Conservation (phyloP, 495 filamentous ascomycete genomes). For the Penicillium lagena region DNA sequence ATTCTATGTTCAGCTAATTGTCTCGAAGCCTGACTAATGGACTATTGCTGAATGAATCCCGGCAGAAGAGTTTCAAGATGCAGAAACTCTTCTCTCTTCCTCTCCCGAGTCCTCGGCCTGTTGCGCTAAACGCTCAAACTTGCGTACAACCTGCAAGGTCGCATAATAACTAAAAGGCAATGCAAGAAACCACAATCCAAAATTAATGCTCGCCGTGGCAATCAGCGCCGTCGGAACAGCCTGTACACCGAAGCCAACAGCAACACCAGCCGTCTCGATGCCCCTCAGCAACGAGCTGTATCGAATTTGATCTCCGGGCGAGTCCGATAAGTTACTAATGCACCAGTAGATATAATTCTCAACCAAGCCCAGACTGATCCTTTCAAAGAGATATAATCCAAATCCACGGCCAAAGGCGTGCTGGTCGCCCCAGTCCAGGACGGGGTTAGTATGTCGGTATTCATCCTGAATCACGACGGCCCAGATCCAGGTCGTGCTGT, state of each 20-base stretch:
- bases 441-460: slow-evolving; percentile 15
- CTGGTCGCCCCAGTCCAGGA: slow-evolving; percentile 19
- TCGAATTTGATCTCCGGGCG: slow-evolving; percentile 34
- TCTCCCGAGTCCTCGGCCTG: too few species aligned
- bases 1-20: too few species aligned
- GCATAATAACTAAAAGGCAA: slow-evolving; percentile 36
- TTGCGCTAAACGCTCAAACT: too few species aligned
- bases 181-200: slow-evolving; percentile 32
- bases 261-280: slow-evolving; percentile 35
- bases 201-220: slow-evolving; percentile 35
- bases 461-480: slow-evolving; percentile 20
- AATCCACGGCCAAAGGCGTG: slow-evolving; percentile 33
- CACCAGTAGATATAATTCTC: slow-evolving; percentile 44
- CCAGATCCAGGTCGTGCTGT: slow-evolving; percentile 21
- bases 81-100: too few species aligned
- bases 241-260: slow-evolving; percentile 36
- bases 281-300: slow-evolving; percentile 35
- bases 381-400: slow-evolving; percentile 33
- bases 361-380: slow-evolving; percentile 30
- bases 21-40: too few species aligned
- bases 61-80: too few species aligned
- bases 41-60: too few species aligned
- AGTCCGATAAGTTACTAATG: slow-evolving; percentile 36
- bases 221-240: slow-evolving; percentile 35
- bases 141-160: too few species aligned